Conservation (phyloP, 176 grass and related monocot genomes). For the Cenchrus americanus region DNA sequence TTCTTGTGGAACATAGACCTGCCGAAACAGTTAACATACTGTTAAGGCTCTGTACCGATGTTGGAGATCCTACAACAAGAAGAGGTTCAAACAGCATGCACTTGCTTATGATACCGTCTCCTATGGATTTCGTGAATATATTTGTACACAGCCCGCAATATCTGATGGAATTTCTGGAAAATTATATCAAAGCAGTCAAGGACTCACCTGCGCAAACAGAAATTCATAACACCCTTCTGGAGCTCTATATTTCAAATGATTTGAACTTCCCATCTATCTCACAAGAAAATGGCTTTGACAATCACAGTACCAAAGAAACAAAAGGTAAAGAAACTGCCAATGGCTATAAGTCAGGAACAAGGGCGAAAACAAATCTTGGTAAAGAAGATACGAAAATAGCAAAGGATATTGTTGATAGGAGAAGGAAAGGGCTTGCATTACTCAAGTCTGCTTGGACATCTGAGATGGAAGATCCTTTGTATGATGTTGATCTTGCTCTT, state of each 20-base stretch:
- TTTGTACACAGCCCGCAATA: constrained; percentile 82
- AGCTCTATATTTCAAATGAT: constrained; percentile 89
- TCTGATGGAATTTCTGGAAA: constrained; percentile 96
- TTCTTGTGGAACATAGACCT: constrained; percentile 88
- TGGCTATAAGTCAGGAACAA: constrained; percentile 46
- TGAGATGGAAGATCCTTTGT: constrained; percentile 86
- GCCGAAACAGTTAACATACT: constrained; percentile 91
- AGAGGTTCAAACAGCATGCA: constrained; percentile 59
- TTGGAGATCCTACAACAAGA: constrained; percentile 56
- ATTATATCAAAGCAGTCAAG: constrained; percentile 78
- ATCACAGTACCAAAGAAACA: constrained; percentile 53
- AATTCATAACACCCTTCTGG: constrained; percentile 95
- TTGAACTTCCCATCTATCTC: constrained; percentile 79
- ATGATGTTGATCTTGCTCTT: constrained; percentile 88
- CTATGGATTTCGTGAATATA: constrained; percentile 97
- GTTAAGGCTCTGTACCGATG: constrained; percentile 72
- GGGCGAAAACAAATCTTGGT: constrained; percentile 43
- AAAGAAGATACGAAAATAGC: constrained; percentile 53
- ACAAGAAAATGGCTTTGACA: constrained; percentile 68
- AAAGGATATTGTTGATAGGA: constrained; percentile 70
- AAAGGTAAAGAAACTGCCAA: constrained; percentile 58
- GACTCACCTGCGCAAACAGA: constrained; percentile 87
- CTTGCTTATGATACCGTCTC: constrained; percentile 81
- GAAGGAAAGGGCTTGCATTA: constrained; percentile 74
- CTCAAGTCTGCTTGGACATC: constrained; percentile 85